Base-by-base conservation (phyloP, 208 protist species). In the Polymyxa betae region DNA sequence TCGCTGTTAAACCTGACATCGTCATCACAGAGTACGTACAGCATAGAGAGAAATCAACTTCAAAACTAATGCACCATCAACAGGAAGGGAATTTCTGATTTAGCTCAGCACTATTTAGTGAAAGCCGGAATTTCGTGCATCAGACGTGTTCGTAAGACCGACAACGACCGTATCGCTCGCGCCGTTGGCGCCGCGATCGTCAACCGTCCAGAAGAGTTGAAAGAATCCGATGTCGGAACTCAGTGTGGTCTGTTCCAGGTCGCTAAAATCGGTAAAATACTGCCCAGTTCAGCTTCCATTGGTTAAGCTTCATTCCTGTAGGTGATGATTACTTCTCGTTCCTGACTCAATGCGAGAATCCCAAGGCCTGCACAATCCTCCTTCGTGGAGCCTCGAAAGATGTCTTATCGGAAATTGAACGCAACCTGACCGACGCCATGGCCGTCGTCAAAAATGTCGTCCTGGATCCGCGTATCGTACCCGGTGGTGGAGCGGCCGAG, bases 321-420 rank as follows among this genome's bases (percentile, higher is more conserved):
- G 89, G 93, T 90, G 92, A 93, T 46, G 92, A 93, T 41, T 99
- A 99, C 95, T 99, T 99, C 94, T 97, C 98, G 38, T 99, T 99
- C 94, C 96, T 99, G 89, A 98, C 97, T 46, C 96, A 99, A 52
- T 99, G 98, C 95, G 95, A 97, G 45, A 94, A 97, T 20, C 97
- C 98, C 78, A 98, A 98, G 92, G 98, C 99, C 20, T 99, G 99
- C 95, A 99, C 98, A 88, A 97, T 99, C 92, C 78, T 99, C 0
- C 96, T 99, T 16, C 96, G 99, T 91, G 99, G 99, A 90, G 97
- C 98, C 40, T 98, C 95, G 93, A 99, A 99, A 95, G 98, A 99
- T 94, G 96, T 98, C n/a, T 96, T 99, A 35, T 99, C 99, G 91
- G 99, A 99, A 95, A 97, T 99, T 92, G 97, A 99, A 95, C 95